Evolutionary conservation across 495 filamentous ascomycete species (phyloP).

Genomic region (Margaritispora aquatica): DNA sequence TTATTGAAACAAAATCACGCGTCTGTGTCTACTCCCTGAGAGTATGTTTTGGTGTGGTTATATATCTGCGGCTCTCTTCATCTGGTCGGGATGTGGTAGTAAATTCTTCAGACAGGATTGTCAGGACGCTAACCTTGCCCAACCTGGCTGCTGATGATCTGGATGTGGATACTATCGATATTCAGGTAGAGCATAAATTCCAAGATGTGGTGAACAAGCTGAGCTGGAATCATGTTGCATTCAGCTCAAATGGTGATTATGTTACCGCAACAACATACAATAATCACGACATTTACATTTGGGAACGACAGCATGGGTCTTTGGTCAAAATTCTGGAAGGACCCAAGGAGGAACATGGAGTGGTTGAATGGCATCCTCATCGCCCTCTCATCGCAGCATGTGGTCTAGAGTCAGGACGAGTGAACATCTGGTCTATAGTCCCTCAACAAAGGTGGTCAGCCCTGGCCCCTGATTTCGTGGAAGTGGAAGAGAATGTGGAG

Average conservation of each 20-base stretch:
- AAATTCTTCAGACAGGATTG: conserved; percentile 87
- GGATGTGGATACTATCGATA: conserved; percentile 64
- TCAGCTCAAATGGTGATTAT: conserved; percentile 88
- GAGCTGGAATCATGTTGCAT: conserved; percentile 92
- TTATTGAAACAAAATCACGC: conserved; percentile 64
- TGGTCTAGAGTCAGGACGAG: conserved; percentile 79
- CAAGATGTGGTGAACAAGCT: conserved; percentile 94
- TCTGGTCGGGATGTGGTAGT: conserved; percentile 82
- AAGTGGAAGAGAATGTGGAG: conserved; percentile 97
- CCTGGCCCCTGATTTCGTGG: conserved; percentile 90
- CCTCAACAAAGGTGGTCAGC: conserved; percentile 95
- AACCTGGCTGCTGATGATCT: conserved; percentile 46
- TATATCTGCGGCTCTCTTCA: conserved; percentile 73
- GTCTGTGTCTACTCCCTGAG: conserved; percentile 82
- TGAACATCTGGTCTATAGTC: conserved; percentile 90
- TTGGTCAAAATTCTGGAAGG: conserved; percentile 94
- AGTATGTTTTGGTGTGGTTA: conserved; percentile 80
- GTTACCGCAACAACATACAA: conserved; percentile 91
- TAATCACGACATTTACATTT: conserved; percentile 97
- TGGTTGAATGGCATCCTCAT: conserved; percentile 94
- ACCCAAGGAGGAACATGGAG: conserved; percentile 87
- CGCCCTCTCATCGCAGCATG: conserved; percentile 84
- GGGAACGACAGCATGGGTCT: conserved; percentile 91
- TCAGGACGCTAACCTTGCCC: conserved; percentile 72
- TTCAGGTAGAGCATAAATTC: conserved; percentile 96